These are phyloP conservation scores for Davidsoniella neocaledoniae DNA, from an alignment of 2,329 filamentous ascomycete species.

Conservation along the genomic window DNA sequence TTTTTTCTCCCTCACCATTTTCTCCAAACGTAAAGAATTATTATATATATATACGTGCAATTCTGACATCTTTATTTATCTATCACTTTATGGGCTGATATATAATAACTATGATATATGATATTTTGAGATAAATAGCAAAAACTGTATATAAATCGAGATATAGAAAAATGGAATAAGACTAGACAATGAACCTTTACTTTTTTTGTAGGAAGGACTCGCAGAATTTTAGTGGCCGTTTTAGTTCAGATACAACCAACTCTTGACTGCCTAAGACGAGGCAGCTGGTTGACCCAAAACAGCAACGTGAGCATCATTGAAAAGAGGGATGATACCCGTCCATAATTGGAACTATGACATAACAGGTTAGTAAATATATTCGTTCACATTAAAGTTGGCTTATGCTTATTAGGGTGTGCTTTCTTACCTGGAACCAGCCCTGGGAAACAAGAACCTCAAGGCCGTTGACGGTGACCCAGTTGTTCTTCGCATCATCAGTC, in stretches of 20 bases:
- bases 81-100: no score
- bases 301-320: constrained; percentile 47
- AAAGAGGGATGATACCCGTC: constrained; percentile 65
- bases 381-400: not conserved
- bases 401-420: no score
- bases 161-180: no score
- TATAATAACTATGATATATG: no score
- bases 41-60: no score
- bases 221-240: no score
- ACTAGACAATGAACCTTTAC: no score
- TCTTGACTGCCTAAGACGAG: not conserved
- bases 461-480: constrained; percentile 70
- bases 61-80: no score
- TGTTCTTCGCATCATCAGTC: constrained; percentile 41
- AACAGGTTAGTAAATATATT: constrained; percentile 15
- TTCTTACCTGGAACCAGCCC: constrained; percentile 61
- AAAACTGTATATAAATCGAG: no score
- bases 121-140: no score
- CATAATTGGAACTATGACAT: constrained; percentile 54
- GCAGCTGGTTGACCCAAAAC: constrained; percentile 26
- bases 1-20: not conserved
- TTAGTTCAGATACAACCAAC: no score
- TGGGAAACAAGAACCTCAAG: constrained; percentile 81
- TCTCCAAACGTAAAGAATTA: not conserved
- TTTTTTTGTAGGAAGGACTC: no score